Evolutionary conservation across 768 basidiomycete genomes (phyloP), one percentile per base, ranked within the genome.

Genomic region (Porpolomopsis calyptriformis): DNA sequence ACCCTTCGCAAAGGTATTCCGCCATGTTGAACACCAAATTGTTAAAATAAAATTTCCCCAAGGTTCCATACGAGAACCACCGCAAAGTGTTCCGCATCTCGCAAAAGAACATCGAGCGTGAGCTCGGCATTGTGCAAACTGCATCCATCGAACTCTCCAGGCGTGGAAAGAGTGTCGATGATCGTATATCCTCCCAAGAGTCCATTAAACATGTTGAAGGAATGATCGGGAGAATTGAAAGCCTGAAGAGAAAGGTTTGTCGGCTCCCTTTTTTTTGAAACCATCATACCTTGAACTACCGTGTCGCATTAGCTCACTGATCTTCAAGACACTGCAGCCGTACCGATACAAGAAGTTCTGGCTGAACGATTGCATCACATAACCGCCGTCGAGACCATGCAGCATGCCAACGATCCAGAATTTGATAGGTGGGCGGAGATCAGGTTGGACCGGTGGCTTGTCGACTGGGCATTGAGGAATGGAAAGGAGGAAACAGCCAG

Each of bases 31-130:
- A n/a, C 24, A 22, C 39, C 43, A 22, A 18, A 19, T 29, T 39
- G 14, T 29, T 18, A 34, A 20, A 20, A 12, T 11, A 24, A 16
- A 25, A 35, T 44, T 20, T 39, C 34, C 39, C 24, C 31, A 52
- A 93, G 90, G 86, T 90, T 10, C 90, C 90, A 9, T 87, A 83
- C 63, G 90, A 93, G 67, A 85, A 85, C 54, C 86, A 89, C 57
- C 80, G 86, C 55, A 87, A 85, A 64, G 73, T 82, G n/a, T 92
- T 93, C 58, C 79, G 89, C 26, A 74, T 80, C 14, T 80, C 82
- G 0, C 87, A 90, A 60, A 80, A 79, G 64, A 73, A 80, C 50
- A 78, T 90, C 45, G 90, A 93, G 62, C 79, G 83, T 47, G 89
- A 92, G 55, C 61, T 86, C 34, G 73, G 71, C 12, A 67, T 73